Conservation (phyloP, 1,284 basidiomycete genomes). For the Termitomyces sp. region DNA sequence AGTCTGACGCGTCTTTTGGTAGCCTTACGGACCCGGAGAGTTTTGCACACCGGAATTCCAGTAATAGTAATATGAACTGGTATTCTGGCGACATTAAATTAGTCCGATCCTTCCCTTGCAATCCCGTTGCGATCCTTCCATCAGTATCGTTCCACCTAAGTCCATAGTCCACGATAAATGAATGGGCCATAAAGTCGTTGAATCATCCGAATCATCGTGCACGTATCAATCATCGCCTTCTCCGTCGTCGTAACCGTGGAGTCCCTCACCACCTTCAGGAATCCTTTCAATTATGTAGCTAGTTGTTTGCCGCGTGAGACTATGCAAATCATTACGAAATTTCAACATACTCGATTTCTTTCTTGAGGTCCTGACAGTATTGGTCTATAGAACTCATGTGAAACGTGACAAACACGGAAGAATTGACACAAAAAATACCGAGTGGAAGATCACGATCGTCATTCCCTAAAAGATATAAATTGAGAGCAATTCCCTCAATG, state of each 20-base stretch:
- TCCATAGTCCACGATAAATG: neutral
- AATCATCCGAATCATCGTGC: neutral
- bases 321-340: slow-evolving; percentile 6
- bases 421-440: slow-evolving; percentile 36
- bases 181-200: neutral
- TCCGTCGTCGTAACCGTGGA: slow-evolving; percentile 64
- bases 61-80: slow-evolving; percentile 25
- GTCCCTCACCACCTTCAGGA: slow-evolving; percentile 70
- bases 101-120: neutral
- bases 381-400: slow-evolving; percentile 46
- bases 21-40: slow-evolving; percentile 95
- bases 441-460: slow-evolving; percentile 66
- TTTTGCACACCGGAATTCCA: slow-evolving; percentile 85
- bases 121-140: neutral
- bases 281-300: slow-evolving; percentile 77
- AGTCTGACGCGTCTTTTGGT: slow-evolving; percentile 16
- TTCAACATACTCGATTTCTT: slow-evolving; percentile 69
- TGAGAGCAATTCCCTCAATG: neutral
- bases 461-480: slow-evolving; percentile 34
- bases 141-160: neutral
- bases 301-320: slow-evolving; percentile 1
- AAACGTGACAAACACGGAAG: neutral
- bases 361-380: slow-evolving; percentile 80
- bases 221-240: slow-evolving; percentile 63
- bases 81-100: neutral